Percentiles rank a stretch among this genome's conserved stretches.
These are phyloP conservation scores for Fragilaria crotonensis DNA, from an alignment of 108 stramenopile species.

Conservation along the genomic window DNA sequence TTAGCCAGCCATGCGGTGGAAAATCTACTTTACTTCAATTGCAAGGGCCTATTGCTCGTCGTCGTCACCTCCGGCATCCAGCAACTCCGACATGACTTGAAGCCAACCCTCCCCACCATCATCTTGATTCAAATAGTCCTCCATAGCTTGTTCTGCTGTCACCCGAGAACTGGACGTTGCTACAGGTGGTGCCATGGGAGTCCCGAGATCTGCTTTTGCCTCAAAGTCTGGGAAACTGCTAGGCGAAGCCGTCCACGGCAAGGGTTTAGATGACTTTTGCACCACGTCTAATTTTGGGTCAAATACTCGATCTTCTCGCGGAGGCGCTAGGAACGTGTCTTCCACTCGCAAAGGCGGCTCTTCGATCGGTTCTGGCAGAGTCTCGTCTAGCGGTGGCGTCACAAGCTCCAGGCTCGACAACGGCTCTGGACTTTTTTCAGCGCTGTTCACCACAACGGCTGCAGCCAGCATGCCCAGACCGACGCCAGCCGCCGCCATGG, in stretches of 20 bases:
- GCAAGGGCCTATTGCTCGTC: conserved; percentile 4
- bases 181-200: neutral
- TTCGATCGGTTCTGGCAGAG: neutral
- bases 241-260: neutral
- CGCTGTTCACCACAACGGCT: neutral
- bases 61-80: conserved; percentile 22
- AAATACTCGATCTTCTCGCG: neutral
- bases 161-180: too few species aligned
- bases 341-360: neutral
- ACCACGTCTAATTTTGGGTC: neutral
- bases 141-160: conserved; percentile 50
- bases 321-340: neutral
- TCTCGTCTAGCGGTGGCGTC: neutral
- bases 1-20: too few species aligned
- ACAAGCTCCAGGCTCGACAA: neutral
- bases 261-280: neutral
- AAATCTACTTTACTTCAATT: too few species aligned
- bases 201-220: neutral
- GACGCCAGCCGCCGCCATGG: neutral
- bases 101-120: conserved; percentile 69
- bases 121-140: conserved; percentile 61
- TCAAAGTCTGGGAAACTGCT: neutral
- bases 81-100: conserved; percentile 32
- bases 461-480: neutral
- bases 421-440: neutral